Evolutionary conservation across 164 flowering plant species (phyloP), one percentile per base, ranked within the genome.

Genomic region (Vitis labrusca): DNA sequence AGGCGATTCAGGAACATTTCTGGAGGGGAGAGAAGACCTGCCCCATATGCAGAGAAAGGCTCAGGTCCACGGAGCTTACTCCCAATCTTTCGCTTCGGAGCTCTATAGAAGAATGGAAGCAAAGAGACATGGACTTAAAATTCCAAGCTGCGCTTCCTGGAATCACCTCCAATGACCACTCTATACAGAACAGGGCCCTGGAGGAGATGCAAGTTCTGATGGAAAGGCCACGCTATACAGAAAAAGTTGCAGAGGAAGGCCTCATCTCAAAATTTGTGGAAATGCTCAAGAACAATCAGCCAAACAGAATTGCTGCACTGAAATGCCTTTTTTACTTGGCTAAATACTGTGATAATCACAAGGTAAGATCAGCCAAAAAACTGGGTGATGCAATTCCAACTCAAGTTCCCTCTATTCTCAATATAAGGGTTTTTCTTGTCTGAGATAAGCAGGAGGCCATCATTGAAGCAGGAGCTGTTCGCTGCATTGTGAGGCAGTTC

Each of bases 41-140:
- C 29, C 78, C 78, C 17, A 71, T 17, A 16, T 75, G 78, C 50
- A 48, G 50, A 37, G 54, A 75, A 53, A 62, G 62, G 71, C 78
- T 75, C 8, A 50, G 47, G 11, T 61, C 64, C 19, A 10, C 17
- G 19, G 74, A 66, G 16, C 63, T 75, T 3, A 75, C 74, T 27
- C 74, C 78, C n/a, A 75, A 75, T n/a, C 10, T 66, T 29, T 55
- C 55, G 1, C 78, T 75, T 19, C 67, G 78, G 4, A 61, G 59
- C 10, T 61, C 74, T 17, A 70, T 75, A n/a, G 67, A 71, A 59
- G 71, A 70, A 60, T 75, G 74, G 78, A 75, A 61, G 68, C 67
- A 71, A 57, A 61, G 71, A 32, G 71, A 75, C 10, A 75, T 70
- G 74, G 78, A 75, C 60, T 62, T 71, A 13, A 75, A 14, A 56